Conservation (phyloP, 257 asterid genomes). For the Hygrophila difformis region DNA sequence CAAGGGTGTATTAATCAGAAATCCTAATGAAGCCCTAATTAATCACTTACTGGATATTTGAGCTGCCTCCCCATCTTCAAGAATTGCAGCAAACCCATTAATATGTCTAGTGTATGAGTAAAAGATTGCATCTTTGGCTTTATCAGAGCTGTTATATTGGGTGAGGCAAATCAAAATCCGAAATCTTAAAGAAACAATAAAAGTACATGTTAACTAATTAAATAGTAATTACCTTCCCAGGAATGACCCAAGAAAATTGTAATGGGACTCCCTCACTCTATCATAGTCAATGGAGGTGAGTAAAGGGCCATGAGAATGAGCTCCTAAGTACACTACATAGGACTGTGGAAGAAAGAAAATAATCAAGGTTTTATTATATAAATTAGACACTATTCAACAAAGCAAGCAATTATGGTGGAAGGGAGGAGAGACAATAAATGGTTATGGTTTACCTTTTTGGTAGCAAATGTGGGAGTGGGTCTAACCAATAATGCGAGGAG, state of each 20-base stretch:
- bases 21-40: no score
- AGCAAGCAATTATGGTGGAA: conserved; percentile 15
- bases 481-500: conserved; percentile 35
- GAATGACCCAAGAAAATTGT: conserved; percentile 64
- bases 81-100: conserved; percentile 92
- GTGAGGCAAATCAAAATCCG: not conserved
- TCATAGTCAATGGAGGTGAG: conserved; percentile 47
- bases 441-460: conserved; percentile 46
- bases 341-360: conserved; percentile 30
- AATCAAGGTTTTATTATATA: not conserved
- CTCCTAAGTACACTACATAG: conserved; percentile 87
- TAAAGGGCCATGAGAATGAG: conserved; percentile 59
- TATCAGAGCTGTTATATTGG: conserved; percentile 33
- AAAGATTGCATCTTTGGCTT: conserved; percentile 72
- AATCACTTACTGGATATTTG: conserved; percentile 47
- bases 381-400: conserved; percentile 1
- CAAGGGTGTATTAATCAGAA: no score
- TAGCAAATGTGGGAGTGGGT: conserved; percentile 76
- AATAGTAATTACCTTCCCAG: conserved; percentile 54
- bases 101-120: conserved; percentile 81
- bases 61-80: conserved; percentile 59
- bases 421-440: conserved; percentile 8
- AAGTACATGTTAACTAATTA: not conserved
- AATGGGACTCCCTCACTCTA: conserved; percentile 57
- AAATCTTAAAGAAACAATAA: conserved; percentile 2